Evolutionary conservation across 2,329 filamentous ascomycete genomes (phyloP), one percentile per base, ranked within the genome.

Genomic region (Intubia oerlemansii): DNA sequence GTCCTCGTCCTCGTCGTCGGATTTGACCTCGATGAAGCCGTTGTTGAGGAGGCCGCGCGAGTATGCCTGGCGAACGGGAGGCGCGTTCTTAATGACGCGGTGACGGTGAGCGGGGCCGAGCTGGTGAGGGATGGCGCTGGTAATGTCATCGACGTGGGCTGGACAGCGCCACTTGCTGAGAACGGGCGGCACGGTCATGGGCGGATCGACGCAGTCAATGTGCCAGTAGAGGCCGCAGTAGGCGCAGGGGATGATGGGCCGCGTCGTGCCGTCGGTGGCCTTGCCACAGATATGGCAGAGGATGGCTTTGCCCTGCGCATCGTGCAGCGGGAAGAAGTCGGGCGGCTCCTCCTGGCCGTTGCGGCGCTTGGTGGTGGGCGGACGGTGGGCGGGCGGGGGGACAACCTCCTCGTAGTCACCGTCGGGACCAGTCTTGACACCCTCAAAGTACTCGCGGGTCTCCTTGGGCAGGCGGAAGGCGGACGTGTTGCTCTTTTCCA

Each of bases 131-230:
- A 73, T 51, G 26, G 62, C 53, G 17, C 53, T 53, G 32, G 91
- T 57, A 32, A 84, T 62, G 36, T 85, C 72, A 30, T 88, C 79
- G 24, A 76, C 59, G 46, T 98, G 88, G 37, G 77, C 70, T 28
- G 85, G 85, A 45, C 88, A 98, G 49, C 71, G 75, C 80, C 82
- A 98, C 31, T 71, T 75, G 42, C 73, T 69, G 29, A 74, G 59
- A 28, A 70, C 62, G 9, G 84, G 84, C 22, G 81, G 77, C 31
- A 77, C 69, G 19, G 82, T 70, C 43, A 84, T 54, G 19, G 85
- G 84, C 17, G 81, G 79, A 44, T 90, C 73, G 11, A 91, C 56
- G 50, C 88, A 98, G 49, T 95, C 85, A 29, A 92, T 58, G 53
- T 98, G 88, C 77, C 84, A 98, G 44, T 73, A 64, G 19, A 80